These are phyloP conservation scores for Xylogone sp. DNA, from an alignment of 2,329 filamentous ascomycete species.

Conservation along the genomic window DNA sequence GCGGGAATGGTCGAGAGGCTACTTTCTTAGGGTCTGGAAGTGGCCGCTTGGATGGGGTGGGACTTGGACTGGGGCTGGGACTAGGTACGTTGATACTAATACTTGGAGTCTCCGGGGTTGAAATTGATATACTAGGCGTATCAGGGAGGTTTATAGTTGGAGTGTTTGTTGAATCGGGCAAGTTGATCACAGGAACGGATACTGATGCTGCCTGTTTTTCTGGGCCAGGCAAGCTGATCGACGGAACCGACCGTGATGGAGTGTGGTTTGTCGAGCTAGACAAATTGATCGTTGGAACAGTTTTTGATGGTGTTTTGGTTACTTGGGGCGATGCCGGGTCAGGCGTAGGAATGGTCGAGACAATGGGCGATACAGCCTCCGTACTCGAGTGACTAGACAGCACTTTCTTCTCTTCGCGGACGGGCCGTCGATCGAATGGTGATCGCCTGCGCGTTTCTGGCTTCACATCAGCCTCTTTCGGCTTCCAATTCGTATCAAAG, in stretches of 20 bases:
- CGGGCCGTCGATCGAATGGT: constrained; percentile 19
- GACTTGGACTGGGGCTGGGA: constrained; percentile 8
- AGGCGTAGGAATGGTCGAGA: constrained; percentile 35
- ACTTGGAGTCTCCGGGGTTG: constrained; percentile 30
- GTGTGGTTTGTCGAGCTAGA: constrained; percentile 31
- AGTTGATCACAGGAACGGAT: constrained; percentile 16
- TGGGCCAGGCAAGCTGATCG: constrained; percentile 13
- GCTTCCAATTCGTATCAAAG: constrained; percentile 83
- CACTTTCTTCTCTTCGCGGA: constrained; percentile 20
- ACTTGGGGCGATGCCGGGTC: constrained; percentile 42
- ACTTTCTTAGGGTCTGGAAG: constrained; percentile 35
- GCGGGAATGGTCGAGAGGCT: constrained; percentile 22
- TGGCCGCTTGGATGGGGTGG: constrained; percentile 23
- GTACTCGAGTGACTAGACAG: constrained; percentile 20
- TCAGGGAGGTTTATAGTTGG: constrained; percentile 50
- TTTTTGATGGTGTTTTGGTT: constrained; percentile 31
- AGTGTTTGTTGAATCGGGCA: constrained; percentile 10
- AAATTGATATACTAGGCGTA: constrained; percentile 22
- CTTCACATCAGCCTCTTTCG: constrained; percentile 62
- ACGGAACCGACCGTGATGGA: constrained; percentile 9
- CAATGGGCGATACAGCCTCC: constrained; percentile 23
- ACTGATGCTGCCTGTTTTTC: constrained; percentile 14
- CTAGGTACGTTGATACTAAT: constrained; percentile 17
- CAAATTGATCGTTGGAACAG: constrained; percentile 49
- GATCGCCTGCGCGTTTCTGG: constrained; percentile 41